Evolutionary conservation across 495 filamentous ascomycete genomes (phyloP), one percentile per base, ranked within the genome.

Genomic region (Daldinia caldariorum): DNA sequence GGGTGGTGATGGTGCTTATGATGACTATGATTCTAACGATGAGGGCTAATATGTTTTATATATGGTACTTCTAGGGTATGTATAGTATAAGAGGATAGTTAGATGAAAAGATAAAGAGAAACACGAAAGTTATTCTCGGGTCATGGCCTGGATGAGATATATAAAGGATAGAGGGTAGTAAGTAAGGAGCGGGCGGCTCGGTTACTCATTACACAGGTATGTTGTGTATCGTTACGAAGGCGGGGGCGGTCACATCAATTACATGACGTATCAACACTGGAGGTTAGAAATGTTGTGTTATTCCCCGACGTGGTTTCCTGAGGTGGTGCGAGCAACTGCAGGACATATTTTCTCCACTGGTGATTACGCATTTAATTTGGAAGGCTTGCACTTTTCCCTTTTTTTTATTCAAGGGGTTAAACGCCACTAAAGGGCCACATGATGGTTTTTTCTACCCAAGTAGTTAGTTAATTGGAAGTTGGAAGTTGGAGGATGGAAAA

Each of bases 211-310:
- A 26, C 26, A 26, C 8, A 8, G 2, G 8, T 9, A 47, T 47
- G 43, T 47, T 47, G 43, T 47, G 43, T 47, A 16, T 47, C 43
- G 43, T 47, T 47, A 47, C 43, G 43, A 47, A 47, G 43, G 43
- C 43, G 18, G 43, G 43, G 26, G n/a, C n/a, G 43, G 43, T 47
- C 9, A 47, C 43, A 47, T 47, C 43, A 20, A 47, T 47, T 47
- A 47, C 43, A 47, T 47, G 43, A 47, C 43, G 43, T 22, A 47
- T 22, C 43, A 47, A 47, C 20, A 20, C 6, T 3, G 8, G 18
- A 22, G 43, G 43, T 22, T 18, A 22, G 43, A 20, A 47, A 26
- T 26, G 26, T 26, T 26, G 26, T 26, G 26, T 26, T 26, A 26
- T 26, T 26, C 3, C 26, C 26, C 14, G 9, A 20, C 22, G 43